Evolutionary conservation across 2,329 filamentous ascomycete genomes (phyloP).

Genomic region (Chlorencoelia australis): DNA sequence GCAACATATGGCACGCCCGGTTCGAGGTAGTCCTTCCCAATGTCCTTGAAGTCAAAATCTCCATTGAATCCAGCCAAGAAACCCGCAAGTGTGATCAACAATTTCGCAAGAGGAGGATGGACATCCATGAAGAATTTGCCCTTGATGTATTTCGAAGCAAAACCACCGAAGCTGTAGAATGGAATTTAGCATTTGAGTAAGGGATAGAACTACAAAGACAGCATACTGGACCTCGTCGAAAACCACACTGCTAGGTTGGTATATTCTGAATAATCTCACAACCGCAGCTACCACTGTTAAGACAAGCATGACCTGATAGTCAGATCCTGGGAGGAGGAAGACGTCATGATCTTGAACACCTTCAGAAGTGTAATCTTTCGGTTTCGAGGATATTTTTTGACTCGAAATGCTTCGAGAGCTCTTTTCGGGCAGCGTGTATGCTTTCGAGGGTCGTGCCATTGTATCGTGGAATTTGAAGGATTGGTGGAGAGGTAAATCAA

Average conservation of each 20-base stretch:
- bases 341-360: slow-evolving; percentile 86
- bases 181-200: too few relatives aligned
- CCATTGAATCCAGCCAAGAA: slow-evolving; percentile 94
- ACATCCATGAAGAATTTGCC: slow-evolving; percentile 99
- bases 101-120: slow-evolving; percentile 93
- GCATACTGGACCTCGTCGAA: slow-evolving; percentile 99
- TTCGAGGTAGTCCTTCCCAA: slow-evolving; percentile 96
- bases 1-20: slow-evolving; percentile 92
- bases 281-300: slow-evolving; percentile 67
- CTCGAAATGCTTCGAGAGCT: slow-evolving; percentile 9
- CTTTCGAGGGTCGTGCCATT: slow-evolving; percentile 22
- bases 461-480: too few relatives aligned
- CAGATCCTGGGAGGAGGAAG: slow-evolving; percentile 71
- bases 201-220: slow-evolving; percentile 8
- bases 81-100: slow-evolving; percentile 89
- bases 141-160: slow-evolving; percentile 98
- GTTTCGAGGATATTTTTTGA: slow-evolving; percentile 14
- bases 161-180: slow-evolving; percentile 74
- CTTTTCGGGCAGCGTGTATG: slow-evolving; percentile 11
- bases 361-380: slow-evolving; percentile 59
- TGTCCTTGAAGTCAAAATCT: slow-evolving; percentile 97
- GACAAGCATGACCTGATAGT: slow-evolving; percentile 67
- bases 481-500: too few relatives aligned
- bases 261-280: slow-evolving; percentile 90
- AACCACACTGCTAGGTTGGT: slow-evolving; percentile 90